Conservation (phyloP, 2,329 filamentous ascomycete genomes). For the Phyllosticta capitalensis region DNA sequence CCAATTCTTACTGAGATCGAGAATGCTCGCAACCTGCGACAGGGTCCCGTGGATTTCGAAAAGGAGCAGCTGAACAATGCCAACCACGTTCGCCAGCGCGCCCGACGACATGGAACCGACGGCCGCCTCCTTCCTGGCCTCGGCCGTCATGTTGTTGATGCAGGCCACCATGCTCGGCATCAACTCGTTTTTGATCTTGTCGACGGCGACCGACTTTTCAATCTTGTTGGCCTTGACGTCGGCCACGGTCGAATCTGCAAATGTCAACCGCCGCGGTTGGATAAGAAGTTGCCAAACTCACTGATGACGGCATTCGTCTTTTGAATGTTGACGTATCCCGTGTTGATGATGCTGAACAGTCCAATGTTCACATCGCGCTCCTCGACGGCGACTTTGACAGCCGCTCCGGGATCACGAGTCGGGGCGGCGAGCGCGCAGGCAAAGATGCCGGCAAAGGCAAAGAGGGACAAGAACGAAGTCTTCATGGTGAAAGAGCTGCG, state of each 20-base stretch:
- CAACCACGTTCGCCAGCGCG: too few relatives aligned
- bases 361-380: conserved; percentile 2
- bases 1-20: too few relatives aligned
- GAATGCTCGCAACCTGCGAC: too few relatives aligned
- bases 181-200: background rate
- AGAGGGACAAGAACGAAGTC: conserved; percentile 5
- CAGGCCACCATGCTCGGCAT: background rate
- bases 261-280: background rate
- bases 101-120: too few relatives aligned
- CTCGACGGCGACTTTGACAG: background rate
- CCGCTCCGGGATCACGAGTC: background rate
- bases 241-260: background rate
- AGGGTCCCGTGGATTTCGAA: too few relatives aligned
- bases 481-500: conserved; percentile 6
- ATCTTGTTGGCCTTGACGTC: background rate
- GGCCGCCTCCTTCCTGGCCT: background rate
- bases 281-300: background rate
- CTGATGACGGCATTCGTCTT: background rate
- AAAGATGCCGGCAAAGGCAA: conserved; percentile 9
- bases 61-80: too few relatives aligned
- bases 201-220: background rate
- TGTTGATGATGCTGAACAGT: background rate
- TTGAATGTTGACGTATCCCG: background rate
- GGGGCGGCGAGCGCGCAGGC: conserved; percentile 6
- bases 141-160: background rate